Conservation (phyloP, 257 asterid genomes). For the Nicotiana obtusifolia region DNA sequence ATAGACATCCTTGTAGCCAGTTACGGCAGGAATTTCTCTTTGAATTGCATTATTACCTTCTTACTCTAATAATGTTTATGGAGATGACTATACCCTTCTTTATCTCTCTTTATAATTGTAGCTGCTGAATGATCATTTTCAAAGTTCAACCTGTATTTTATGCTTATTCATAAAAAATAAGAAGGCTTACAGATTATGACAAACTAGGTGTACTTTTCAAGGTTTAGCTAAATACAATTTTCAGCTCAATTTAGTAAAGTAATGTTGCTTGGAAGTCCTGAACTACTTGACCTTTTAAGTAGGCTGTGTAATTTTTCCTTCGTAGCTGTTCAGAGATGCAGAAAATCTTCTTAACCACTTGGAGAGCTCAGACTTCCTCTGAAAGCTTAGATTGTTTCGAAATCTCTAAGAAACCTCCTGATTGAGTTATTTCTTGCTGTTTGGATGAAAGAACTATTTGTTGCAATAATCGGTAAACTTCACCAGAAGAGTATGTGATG, state of each 20-base stretch:
- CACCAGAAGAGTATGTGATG: not conserved
- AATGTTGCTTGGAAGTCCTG: not conserved
- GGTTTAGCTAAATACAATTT: not conserved
- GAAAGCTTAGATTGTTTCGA: not conserved
- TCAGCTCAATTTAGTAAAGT: not conserved
- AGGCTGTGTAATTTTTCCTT: too few species aligned
- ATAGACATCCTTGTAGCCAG: not conserved
- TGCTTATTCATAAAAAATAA: not conserved
- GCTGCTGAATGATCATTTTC: constrained; percentile 4
- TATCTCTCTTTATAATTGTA: not conserved
- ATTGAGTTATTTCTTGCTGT: not conserved
- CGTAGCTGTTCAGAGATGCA: too few species aligned
- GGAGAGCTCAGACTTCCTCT: too few species aligned
- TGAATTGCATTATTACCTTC: not conserved
- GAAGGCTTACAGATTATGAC: not conserved
- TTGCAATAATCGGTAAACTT: not conserved
- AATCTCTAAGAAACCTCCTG: not conserved
- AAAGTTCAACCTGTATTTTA: not conserved
- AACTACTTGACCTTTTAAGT: too few species aligned
- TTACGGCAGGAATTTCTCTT: not conserved
- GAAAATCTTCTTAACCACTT: too few species aligned
- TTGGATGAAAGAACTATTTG: not conserved
- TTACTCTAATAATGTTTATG: not conserved
- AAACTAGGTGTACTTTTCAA: not conserved
- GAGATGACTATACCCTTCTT: not conserved